Base-by-base conservation (phyloP, 371 early-diverging fungal genomes). In the Zychaea mexicana region DNA sequence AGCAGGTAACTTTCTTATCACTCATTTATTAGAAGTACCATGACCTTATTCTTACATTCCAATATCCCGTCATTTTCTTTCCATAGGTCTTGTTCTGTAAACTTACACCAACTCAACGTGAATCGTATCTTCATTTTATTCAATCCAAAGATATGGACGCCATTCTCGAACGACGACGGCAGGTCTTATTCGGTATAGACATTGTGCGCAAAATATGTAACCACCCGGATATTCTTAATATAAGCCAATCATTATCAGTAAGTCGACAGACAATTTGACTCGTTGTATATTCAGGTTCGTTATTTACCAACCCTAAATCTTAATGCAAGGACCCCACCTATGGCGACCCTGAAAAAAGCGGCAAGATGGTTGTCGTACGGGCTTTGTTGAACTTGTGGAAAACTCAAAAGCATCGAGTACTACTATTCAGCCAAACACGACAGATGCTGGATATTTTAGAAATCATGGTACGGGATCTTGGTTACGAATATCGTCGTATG, bases 401-500 rank as follows among this genome's bases (percentile, higher is more conserved):
- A 53, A 82, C 77, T 26, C 89, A 92, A 32, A 87, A 90, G 2
- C 96, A 98, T 72, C 91, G 91, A 9, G 94, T 96, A 0, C 79
- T 99, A 19, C 74, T 99, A 57, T 99, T 99, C 68, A 92, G 92
- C 59, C 99, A 99, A 73, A 97, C 98, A 2, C 78, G 96, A 17
- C 94, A 95, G 67, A 98, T 99, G 96, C 88, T 94, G 32, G 94
- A 99, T 65, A 97, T 99, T 55, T 66, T 99, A 3, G 95, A 97
- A 72, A 71, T 68, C 12, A 87, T 92, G 77, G 64, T 93, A 12
- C 58, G 52, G 3, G 26, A 42, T 19, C 28, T 64, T 17, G 77
- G 79, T 0, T 91, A 91, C 69, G 62, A 53, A 12, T 98, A 92
- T 72, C 75, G 88, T 26, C 89, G 95, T 22, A 98, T 99, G 97